Evolutionary conservation across 179 eudicot genomes (phyloP).

Genomic region (Spergularia azorica): DNA sequence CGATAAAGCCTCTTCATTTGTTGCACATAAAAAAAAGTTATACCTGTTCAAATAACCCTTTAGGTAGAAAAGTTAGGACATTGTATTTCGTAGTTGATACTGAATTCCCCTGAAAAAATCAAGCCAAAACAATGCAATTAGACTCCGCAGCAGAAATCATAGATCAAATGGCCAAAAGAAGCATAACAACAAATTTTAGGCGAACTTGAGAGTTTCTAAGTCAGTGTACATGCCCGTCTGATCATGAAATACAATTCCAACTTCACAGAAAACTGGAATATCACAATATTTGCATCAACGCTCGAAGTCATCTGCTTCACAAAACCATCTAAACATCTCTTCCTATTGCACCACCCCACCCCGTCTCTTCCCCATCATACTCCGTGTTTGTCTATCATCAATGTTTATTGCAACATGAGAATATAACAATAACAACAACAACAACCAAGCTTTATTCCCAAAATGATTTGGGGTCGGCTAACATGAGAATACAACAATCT

Average conservation of each 20-base stretch:
- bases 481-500: too few species aligned
- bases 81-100: conserved; percentile 97
- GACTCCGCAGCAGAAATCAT: neutral
- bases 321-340: neutral
- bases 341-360: neutral
- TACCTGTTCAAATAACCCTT: conserved; percentile 81
- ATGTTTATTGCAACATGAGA: too few species aligned
- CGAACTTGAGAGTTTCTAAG: too few species aligned
- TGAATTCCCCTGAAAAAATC: conserved; percentile 78
- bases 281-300: neutral
- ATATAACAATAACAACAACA: too few species aligned
- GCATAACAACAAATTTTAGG: too few species aligned
- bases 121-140: conserved; percentile 16
- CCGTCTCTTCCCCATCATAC: neutral
- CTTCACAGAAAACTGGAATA: neutral
- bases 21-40: conserved; percentile 1
- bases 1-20: neutral
- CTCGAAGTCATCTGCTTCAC: neutral
- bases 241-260: too few species aligned
- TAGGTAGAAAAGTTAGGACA: conserved; percentile 82
- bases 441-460: too few species aligned
- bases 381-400: too few species aligned
- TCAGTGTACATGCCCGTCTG: too few species aligned
- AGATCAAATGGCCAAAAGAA: neutral
- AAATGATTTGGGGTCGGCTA: too few species aligned